A percentile compares a stretch with the other conserved stretches of the same genome.
Conservation (phyloP, 2,329 filamentous ascomycete species). For the Paraphaeosphaeria minitans region DNA sequence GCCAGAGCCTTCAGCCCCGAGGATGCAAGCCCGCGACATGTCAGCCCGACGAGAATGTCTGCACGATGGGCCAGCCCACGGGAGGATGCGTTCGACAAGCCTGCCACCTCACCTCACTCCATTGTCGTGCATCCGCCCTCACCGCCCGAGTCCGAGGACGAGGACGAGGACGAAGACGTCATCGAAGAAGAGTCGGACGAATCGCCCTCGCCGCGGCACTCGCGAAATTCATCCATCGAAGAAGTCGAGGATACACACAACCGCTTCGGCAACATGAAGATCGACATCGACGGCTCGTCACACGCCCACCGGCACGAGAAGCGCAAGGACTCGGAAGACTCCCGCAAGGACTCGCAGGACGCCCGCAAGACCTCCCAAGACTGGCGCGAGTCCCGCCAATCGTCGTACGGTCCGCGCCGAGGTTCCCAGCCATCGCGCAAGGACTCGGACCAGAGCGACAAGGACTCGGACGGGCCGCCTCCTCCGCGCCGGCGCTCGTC, state of each 20-base stretch:
- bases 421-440: neutral
- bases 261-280: slow-evolving; percentile 1
- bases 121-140: slow-evolving; percentile 9
- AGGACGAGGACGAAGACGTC: slow-evolving; percentile 7
- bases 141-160: slow-evolving; percentile 7
- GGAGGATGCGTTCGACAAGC: slow-evolving; percentile 2
- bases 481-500: neutral
- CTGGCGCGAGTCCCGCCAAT: slow-evolving; percentile 1
- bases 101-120: neutral
- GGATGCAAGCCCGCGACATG: neutral
- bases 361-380: neutral
- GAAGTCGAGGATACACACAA: slow-evolving; percentile 1
- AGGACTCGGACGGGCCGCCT: neutral
- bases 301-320: neutral
- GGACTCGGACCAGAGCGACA: slow-evolving; percentile 1
- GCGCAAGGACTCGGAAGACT: neutral
- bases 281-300: slow-evolving; percentile 4
- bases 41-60: slow-evolving; percentile 2
- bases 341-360: neutral
- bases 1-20: neutral
- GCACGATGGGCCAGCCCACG: slow-evolving; percentile 6
- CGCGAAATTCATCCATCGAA: slow-evolving; percentile 4
- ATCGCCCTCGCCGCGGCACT: slow-evolving; percentile 1
- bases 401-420: neutral
- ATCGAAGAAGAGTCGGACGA: slow-evolving; percentile 1